Evolutionary conservation across 495 filamentous ascomycete genomes (phyloP).

Genomic region (Penicillium fimorum): DNA sequence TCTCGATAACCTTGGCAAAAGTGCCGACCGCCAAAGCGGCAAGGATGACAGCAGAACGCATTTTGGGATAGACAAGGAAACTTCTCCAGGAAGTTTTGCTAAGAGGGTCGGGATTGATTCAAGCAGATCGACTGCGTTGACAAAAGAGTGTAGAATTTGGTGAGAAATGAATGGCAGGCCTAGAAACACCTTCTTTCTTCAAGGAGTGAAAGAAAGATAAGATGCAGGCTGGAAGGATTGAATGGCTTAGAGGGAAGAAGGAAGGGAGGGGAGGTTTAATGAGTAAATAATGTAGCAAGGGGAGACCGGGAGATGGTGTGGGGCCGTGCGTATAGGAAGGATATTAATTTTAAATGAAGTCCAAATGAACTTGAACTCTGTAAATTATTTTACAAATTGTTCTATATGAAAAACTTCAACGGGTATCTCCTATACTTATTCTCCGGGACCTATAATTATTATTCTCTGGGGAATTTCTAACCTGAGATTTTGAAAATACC

Average conservation of each 20-base stretch:
- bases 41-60: slow-evolving; percentile 67
- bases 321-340: slow-evolving; percentile 23
- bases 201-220: slow-evolving; percentile 36
- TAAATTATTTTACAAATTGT: background rate
- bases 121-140: slow-evolving; percentile 45
- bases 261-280: slow-evolving; percentile 19
- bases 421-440: slow-evolving; percentile 18
- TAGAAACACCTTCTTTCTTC: slow-evolving; percentile 33
- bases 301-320: slow-evolving; percentile 12
- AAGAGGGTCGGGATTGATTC: slow-evolving; percentile 12
- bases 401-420: background rate
- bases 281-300: slow-evolving; percentile 28
- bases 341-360: slow-evolving; percentile 12
- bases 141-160: slow-evolving; percentile 25
- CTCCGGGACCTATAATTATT: too few species aligned
- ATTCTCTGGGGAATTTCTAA: slow-evolving; percentile 20
- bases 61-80: slow-evolving; percentile 37
- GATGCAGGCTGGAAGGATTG: slow-evolving; percentile 18
- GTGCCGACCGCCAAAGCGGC: slow-evolving; percentile 61
- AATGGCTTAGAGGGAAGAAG: slow-evolving; percentile 19
- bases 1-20: slow-evolving; percentile 55
- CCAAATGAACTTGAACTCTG: background rate
- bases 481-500: slow-evolving; percentile 22
- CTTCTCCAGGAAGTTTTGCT: slow-evolving; percentile 44
- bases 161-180: slow-evolving; percentile 43